phyloP scores from a whole-genome alignment of 2,329 filamentous ascomycete genomes.

The Thelonectria discophora region DNA sequence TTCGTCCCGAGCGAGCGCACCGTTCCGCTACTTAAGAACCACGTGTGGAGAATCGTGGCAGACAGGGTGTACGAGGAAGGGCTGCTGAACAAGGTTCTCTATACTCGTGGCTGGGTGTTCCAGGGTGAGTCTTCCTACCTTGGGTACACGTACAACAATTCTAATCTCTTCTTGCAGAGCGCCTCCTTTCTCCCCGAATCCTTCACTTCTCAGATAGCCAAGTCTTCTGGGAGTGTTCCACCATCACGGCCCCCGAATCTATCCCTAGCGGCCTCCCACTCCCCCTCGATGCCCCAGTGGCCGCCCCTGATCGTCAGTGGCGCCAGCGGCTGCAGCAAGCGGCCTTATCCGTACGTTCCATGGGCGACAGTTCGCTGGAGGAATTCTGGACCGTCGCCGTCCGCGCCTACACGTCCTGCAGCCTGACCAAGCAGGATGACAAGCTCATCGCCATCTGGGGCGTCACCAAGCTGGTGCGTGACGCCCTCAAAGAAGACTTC shows the following conservation, averaged over 20 bases:
- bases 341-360: not conserved
- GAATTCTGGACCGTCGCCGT: not conserved
- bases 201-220: not conserved
- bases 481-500: slow-evolving; percentile 2
- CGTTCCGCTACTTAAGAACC: not conserved
- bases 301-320: slow-evolving; percentile 3
- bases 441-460: slow-evolving; percentile 7
- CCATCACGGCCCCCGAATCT: slow-evolving; percentile 1
- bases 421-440: not conserved
- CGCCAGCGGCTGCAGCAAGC: not conserved
- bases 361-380: slow-evolving; percentile 1
- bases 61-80: slow-evolving; percentile 1
- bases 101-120: slow-evolving; percentile 9
- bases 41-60: not conserved
- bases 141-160: not conserved
- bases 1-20: not conserved
- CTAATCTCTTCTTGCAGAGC: not conserved
- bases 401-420: slow-evolving; percentile 1
- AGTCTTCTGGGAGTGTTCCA: slow-evolving; percentile 8
- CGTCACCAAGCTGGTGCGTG: slow-evolving; percentile 2
- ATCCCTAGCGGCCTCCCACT: slow-evolving; percentile 2
- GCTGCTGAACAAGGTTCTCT: not conserved
- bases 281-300: not conserved
- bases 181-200: slow-evolving; percentile 3
- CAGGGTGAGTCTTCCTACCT: not conserved